phyloP scores from a whole-genome alignment of 345 rosid genomes.

The Moricandia moricandioides region DNA sequence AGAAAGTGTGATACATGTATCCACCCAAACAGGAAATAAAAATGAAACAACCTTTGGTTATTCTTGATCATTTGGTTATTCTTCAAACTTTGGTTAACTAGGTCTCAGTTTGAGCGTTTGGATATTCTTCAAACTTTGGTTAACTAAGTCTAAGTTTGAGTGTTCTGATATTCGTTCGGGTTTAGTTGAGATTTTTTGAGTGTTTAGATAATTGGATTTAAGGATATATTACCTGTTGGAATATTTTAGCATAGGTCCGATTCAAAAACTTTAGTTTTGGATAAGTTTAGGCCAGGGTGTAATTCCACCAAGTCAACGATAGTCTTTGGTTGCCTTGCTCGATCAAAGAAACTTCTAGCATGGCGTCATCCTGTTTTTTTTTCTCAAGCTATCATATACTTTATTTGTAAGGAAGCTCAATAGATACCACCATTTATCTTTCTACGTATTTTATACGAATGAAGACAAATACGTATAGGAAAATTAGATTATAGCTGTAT shows the following conservation, averaged over 20 bases:
- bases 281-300: background rate
- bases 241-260: no score
- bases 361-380: background rate
- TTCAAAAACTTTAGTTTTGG: background rate
- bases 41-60: background rate
- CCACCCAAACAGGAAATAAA: background rate
- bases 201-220: no score
- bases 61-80: no score
- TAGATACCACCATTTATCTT: background rate
- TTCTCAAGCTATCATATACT: no score
- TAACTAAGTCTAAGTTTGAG: no score
- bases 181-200: no score
- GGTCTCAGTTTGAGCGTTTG: no score
- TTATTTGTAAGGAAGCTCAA: no score
- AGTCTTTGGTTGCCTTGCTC: background rate
- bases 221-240: no score
- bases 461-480: background rate
- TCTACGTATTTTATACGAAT: background rate
- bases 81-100: no score
- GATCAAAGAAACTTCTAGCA: background rate
- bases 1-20: background rate
- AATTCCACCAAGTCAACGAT: background rate
- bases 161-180: no score
- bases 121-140: no score
- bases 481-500: background rate